Base-by-base conservation (phyloP, 441 rosid species). In the Jatropha podagrica region DNA sequence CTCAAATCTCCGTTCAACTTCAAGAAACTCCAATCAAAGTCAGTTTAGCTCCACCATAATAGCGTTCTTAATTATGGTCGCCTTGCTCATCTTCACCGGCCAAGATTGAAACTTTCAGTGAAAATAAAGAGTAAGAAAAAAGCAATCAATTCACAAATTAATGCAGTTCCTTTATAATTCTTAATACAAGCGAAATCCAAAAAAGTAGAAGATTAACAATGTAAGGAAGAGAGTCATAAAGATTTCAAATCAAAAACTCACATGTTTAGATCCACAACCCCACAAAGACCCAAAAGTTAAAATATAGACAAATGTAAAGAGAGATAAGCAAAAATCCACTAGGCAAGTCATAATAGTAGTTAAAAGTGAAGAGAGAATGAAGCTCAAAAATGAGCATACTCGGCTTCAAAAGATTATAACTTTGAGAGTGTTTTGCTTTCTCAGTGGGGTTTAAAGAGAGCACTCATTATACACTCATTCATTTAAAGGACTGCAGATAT, bases 211-310 rank as follows among this genome's bases (percentile, higher is more conserved):
- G 78, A 76, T 74, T 71, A 79, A 77, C 72, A 69, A 78, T 64
- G 48, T 18, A 72, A 68, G 78, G 78, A 74, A 80, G 78, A 72
- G 73, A 55, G 59, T 23, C 38, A 61, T 5, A 44, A 61, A 78
- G 82, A 87, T 84, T 88, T 83, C 85, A 78, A 69, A 80, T 68
- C 59, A 64, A 65, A 85, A 76, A 77, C 83, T 81, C 77, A 82
- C 78, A 79, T 70, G 51, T 55, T 14, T 73, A 81, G 87, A 89
- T 78, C 86, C 84, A 82, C 54, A n/a, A 77, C 78, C 62, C 79
- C 80, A 78, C 74, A 74, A 78, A 61, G 77, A 84, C 76, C 81
- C 86, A 83, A 73, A 75, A 40, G 81, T 83, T 66, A 81, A 76
- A 84, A 82, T 60, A 68, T 82, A 44, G 1, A 44, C 48, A 86